A percentile compares a stretch with the other conserved stretches of the same genome.
These are phyloP conservation scores for Nicotiana benthamiana DNA, from an alignment of 257 asterid genomes.

Conservation along the genomic window DNA sequence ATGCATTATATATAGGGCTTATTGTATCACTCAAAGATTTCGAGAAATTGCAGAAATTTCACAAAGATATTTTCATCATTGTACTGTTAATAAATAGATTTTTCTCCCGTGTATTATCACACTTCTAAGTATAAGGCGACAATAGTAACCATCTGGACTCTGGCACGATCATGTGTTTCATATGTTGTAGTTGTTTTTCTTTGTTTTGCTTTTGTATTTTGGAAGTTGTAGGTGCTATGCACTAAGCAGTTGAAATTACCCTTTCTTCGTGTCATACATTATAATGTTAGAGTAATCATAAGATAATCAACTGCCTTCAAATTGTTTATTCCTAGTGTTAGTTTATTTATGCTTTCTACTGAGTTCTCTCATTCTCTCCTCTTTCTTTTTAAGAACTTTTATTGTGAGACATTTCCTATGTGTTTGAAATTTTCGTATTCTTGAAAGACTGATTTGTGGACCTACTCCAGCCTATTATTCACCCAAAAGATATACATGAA, in stretches of 20 bases:
- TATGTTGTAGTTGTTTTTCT: not conserved
- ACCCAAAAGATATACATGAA: not conserved
- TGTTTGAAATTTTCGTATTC: not conserved
- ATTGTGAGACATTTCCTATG: not conserved
- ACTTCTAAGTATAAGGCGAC: not conserved
- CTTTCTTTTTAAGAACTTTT: not conserved
- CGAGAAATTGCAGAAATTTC: too few relatives aligned
- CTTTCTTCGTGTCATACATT: not conserved
- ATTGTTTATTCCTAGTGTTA: not conserved
- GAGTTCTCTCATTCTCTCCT: not conserved
- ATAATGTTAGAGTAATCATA: too few relatives aligned
- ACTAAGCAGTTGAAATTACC: not conserved
- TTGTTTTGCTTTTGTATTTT: not conserved
- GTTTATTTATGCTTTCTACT: too few relatives aligned
- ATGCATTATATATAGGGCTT: too few relatives aligned
- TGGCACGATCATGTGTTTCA: not conserved
- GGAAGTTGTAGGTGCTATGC: not conserved
- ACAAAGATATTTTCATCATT: too few relatives aligned
- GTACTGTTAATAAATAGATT: too few relatives aligned
- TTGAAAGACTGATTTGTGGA: not conserved
- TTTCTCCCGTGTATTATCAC: too few relatives aligned
- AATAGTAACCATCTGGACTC: not conserved
- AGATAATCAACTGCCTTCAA: not conserved
- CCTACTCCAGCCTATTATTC: not conserved
- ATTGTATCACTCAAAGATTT: too few relatives aligned